Evolutionary conservation across 2,329 filamentous ascomycete species (phyloP), one percentile per base, ranked within the genome.

Genomic region (Apiospora hydei): DNA sequence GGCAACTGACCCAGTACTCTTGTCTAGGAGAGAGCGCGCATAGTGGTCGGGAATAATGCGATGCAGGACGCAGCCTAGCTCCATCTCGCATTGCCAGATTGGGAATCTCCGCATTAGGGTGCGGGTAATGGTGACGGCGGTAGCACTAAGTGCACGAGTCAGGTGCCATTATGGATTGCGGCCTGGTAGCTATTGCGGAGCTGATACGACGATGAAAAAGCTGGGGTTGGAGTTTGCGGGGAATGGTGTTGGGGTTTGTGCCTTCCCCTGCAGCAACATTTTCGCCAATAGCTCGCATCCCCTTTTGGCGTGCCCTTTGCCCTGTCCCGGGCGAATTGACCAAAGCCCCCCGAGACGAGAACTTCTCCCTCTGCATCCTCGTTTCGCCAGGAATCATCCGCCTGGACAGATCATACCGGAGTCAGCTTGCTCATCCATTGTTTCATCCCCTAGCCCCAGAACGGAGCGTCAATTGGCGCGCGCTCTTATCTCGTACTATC

Each of bases 331-430:
- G 30, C 53, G 5, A n/a, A 21, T 41, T n/a, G 30, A 64, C 30
- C 6, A 38, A 30, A 53, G 30, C 8, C 57, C 57, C 57, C 34
- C 57, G 57, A 64, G 34, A 64, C 57, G 57, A 64, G 57, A 64
- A 64, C 34, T 64, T 43, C 41, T 34, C 26, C n/a, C 10, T 21
- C n/a, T 30, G 10, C 8, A 34, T 38, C 57, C 18, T 34, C 30
- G 10, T 64, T 41, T 41, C 57, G 30, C 21, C 10, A 0, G 18
- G 4, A 3, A 61, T 61, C 8, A 38, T 61, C 8, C 26, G 16
- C 53, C 3, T 30, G 16, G 16, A 0, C 53, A 38, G 49, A 53
- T 43, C 41, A 49, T 38, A 38, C 30, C 8, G 2, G 6, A 57
- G 7, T 61, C 30, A 4, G 16, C 4, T 38, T n/a, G 8, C 16